Conservation (phyloP, 345 rosid species). For the Citrus medica region DNA sequence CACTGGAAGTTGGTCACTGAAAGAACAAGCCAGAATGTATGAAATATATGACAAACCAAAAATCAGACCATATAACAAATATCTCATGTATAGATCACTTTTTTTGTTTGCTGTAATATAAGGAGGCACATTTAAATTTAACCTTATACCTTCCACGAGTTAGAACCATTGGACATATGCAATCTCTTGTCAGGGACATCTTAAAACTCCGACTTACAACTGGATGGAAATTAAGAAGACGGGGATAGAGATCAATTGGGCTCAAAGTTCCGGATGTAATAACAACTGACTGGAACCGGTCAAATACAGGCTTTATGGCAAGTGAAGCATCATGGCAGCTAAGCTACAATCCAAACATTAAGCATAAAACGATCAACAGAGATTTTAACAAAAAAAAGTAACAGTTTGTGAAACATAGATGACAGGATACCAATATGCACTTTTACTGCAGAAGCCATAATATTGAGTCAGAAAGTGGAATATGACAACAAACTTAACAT, state of each 20-base stretch:
- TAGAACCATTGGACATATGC: slow-evolving; percentile 99
- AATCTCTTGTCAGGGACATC: slow-evolving; percentile 96
- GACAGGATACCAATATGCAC: neutral
- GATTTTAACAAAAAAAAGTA: slow-evolving; percentile 1
- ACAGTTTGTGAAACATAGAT: neutral
- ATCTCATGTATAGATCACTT: neutral
- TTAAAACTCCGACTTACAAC: slow-evolving; percentile 95
- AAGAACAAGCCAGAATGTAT: slow-evolving; percentile 21
- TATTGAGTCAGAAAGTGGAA: neutral
- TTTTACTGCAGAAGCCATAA: neutral
- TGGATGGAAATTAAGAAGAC: slow-evolving; percentile 93
- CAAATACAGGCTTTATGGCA: slow-evolving; percentile 98
- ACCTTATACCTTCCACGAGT: slow-evolving; percentile 84
- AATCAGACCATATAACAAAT: neutral
- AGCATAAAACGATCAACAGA: slow-evolving; percentile 1
- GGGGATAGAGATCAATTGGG: slow-evolving; percentile 97
- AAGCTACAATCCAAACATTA: slow-evolving; percentile 46
- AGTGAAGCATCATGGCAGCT: slow-evolving; percentile 99
- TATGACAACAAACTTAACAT: no score
- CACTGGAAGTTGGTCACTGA: slow-evolving; percentile 97
- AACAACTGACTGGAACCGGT: slow-evolving; percentile 94
- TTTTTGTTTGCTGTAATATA: neutral
- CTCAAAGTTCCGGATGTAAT: slow-evolving; percentile 97
- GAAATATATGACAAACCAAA: slow-evolving; percentile 2
- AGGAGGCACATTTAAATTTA: neutral